Evolutionary conservation across 768 basidiomycete species (phyloP), one percentile per base, ranked within the genome.

Genomic region (Tylopilus felleus): DNA sequence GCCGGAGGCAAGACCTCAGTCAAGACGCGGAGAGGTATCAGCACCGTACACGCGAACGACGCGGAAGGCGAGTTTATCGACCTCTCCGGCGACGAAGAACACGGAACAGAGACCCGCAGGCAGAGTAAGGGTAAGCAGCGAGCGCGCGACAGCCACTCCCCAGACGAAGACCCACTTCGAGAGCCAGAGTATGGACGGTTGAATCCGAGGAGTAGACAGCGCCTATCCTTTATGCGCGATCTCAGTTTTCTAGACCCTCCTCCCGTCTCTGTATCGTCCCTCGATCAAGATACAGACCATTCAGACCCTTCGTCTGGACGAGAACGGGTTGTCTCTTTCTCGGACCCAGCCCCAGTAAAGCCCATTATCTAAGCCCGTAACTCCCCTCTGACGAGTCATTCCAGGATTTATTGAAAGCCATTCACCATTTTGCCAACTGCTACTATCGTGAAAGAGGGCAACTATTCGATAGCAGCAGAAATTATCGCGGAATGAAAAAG

Each of bases 401-500:
- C 65, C 28, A 82, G 80, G 80, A 82, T 51, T 53, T 82, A 25
- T 57, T 81, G 45, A 81, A 81, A 65, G 73, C 73, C 45, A 74
- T 81, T 38, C 81, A 81, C 55, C 69, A 80, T 59, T 79, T 78
- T 51, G 69, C 80, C 22, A 77, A 75, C 44, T 70, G 67, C 21
- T 85, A 85, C 64, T 92, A 90, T 59, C 72, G 73, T 21, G 82
- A 83, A 58, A 74, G 76, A 51, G 86, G 83, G 0, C 79, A 88
- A 57, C 67, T 90, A 3, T 69, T 75, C 19, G 78, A 88, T 56
- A 73, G 69, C 12, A 72, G 79, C 16, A 76, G 74, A 50, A 66
- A 78, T 39, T 79, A 73, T 54, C 77, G 82, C 13, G 71, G 64
- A 53, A 71, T 71, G 60, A 75, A 67, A 65, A 82, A 73, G 59